Percentiles rank a stretch among this genome's conserved stretches.
phyloP scores from a whole-genome alignment of 176 grass and related monocot genomes.

The Triticum timopheevii region DNA sequence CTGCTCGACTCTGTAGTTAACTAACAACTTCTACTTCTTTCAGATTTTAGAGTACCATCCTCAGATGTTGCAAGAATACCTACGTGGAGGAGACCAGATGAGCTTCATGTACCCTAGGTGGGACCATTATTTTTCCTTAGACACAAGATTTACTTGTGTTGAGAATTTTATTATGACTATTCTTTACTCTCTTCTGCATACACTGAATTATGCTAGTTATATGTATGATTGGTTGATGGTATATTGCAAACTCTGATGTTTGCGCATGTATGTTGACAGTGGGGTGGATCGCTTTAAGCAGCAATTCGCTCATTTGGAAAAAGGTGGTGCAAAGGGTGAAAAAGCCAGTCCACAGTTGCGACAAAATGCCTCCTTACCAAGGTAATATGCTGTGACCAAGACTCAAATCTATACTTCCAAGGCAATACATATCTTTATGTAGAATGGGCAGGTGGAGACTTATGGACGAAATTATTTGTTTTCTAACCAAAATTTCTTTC shows the following conservation, averaged over 20 bases:
- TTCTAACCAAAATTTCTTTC: not conserved
- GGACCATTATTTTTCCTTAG: conserved; percentile 21
- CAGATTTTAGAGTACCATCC: conserved; percentile 99
- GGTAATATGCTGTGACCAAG: conserved; percentile 43
- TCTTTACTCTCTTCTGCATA: not conserved
- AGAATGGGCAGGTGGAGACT: not conserved
- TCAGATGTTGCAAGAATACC: conserved; percentile 96
- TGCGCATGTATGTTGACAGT: conserved; percentile 45
- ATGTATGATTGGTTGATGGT: not conserved
- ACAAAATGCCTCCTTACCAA: conserved; percentile 93
- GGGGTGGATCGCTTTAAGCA: conserved; percentile 95
- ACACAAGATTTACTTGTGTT: conserved; percentile 10
- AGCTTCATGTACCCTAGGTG: conserved; percentile 99
- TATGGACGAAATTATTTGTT: not conserved
- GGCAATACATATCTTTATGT: not conserved
- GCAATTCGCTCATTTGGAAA: conserved; percentile 98
- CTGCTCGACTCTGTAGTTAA: not conserved
- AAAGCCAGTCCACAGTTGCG: conserved; percentile 61
- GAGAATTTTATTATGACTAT: conserved; percentile 4
- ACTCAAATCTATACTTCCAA: conserved; percentile 6
- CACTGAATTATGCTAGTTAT: conserved; percentile 10
- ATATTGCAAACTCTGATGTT: conserved; percentile 26
- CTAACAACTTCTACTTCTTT: not conserved
- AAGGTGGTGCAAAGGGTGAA: conserved; percentile 74
- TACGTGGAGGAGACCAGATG: conserved; percentile 79